phyloP scores from a whole-genome alignment of 495 filamentous ascomycete species.

The Opeltia flavorubescens region DNA sequence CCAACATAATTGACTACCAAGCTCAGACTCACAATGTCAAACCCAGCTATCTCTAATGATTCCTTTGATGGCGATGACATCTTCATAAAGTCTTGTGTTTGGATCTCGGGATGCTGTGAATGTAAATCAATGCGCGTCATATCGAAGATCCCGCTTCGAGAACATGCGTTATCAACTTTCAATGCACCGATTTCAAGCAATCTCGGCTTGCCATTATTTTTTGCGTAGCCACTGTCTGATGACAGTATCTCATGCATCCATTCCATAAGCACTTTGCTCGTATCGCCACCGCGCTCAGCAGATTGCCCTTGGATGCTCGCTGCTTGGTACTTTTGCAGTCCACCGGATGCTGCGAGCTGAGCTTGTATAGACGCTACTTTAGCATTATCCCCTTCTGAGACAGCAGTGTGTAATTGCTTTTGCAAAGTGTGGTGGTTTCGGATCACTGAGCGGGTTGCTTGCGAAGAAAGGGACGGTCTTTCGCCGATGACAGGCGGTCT shows the following conservation, averaged over 20 bases:
- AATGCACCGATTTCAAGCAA: constrained; percentile 87
- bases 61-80: constrained; percentile 51
- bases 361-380: constrained; percentile 41
- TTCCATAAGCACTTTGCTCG: constrained; percentile 68
- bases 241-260: constrained; percentile 48
- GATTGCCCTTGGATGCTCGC: constrained; percentile 84
- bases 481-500: constrained; percentile 48
- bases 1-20: constrained; percentile 92
- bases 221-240: constrained; percentile 13
- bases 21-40: constrained; percentile 86
- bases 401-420: constrained; percentile 58
- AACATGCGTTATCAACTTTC: constrained; percentile 72
- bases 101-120: constrained; percentile 65
- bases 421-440: constrained; percentile 71
- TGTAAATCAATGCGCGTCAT: constrained; percentile 83
- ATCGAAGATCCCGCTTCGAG: constrained; percentile 50
- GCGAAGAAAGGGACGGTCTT: constrained; percentile 55
- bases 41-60: constrained; percentile 38
- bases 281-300: constrained; percentile 75
- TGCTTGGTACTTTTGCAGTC: constrained; percentile 70
- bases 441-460: constrained; percentile 67
- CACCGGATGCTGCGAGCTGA: constrained; percentile 54
- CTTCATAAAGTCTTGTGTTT: constrained; percentile 89
- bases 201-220: constrained; percentile 29
- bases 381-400: constrained; percentile 43